These are phyloP conservation scores for Petunia hybrid DNA, from an alignment of 305 asterid genomes.

Conservation along the genomic window DNA sequence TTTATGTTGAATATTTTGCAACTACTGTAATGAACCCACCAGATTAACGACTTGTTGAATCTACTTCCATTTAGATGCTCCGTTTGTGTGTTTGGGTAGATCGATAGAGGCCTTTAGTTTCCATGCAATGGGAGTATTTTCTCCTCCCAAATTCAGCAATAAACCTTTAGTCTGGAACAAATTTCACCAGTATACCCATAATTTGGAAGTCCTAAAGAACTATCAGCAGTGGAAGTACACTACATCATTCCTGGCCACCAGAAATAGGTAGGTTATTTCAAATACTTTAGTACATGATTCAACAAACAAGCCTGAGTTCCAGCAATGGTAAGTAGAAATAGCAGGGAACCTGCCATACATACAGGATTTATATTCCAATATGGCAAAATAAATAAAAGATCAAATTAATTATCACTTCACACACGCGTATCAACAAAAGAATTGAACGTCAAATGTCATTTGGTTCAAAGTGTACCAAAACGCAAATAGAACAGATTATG, in stretches of 20 bases:
- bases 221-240: no score
- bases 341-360: not conserved
- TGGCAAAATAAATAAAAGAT: conserved; percentile 15
- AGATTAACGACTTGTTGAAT: not conserved
- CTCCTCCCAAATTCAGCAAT: not conserved
- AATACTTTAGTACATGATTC: not conserved
- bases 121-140: no score
- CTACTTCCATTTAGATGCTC: not conserved
- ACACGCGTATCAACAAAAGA: conserved; percentile 22
- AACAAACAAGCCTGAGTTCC: not conserved
- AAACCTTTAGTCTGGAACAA: no score
- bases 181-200: no score
- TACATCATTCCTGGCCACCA: not conserved
- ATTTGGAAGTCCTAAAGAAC: no score
- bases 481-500: not conserved
- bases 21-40: not conserved
- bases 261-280: not conserved
- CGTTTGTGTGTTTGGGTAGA: not conserved
- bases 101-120: not conserved
- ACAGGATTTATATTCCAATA: not conserved
- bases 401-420: conserved; percentile 10
- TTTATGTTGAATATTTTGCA: not conserved
- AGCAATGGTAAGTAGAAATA: not conserved
- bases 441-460: conserved; percentile 23
- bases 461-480: not conserved